Evolutionary conservation across 1,284 basidiomycete genomes (phyloP), one percentile per base, ranked within the genome.

Genomic region (Termitomyces sp.): DNA sequence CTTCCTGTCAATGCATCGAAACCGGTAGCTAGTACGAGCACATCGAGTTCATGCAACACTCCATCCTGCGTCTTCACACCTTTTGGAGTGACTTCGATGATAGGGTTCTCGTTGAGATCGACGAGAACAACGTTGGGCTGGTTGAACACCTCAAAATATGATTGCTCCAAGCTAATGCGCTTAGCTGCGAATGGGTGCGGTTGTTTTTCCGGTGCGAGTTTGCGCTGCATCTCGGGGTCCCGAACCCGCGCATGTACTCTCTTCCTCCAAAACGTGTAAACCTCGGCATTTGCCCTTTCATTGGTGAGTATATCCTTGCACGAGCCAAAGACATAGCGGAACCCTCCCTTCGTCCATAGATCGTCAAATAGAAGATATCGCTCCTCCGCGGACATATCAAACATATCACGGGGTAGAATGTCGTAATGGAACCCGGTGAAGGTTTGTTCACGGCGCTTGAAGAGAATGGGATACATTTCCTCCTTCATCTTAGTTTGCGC

Each of bases 1-100:
- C 63, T 57, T 1, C 65, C 65, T 2, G 64, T 64, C 13, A 66
- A 55, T 8, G 61, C 61, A 41, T 67, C 65, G 39, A 64, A 67
- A 13, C 66, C 66, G 2, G 66, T 67, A 17, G 66, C 66, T 5
- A 66, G 51, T 0, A 61, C 58, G 2, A 67, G 57, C 3, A 61
- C 58, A 42, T 67, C 65, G 3, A 67, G 44, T 34, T 65, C 62
- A 31, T 67, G 63, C 36, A 61, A 59, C 15, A 53, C 52, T 1
- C 64, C 64, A 50, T 65, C 61, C 30, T 50, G 42, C 8, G 61
- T 65, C 53, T 53, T 63, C 31, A 67, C 53, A 0, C 65, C 65
- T n/a, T 61, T 59, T 7, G 54, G 41, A 6, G 61, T 64, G 31
- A 63, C 50, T 44, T 63, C 64, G 2, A 39, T 28, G n/a, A 67